Base-by-base conservation (phyloP, 2,329 filamentous ascomycete species). In the Ophiostoma populinum region DNA sequence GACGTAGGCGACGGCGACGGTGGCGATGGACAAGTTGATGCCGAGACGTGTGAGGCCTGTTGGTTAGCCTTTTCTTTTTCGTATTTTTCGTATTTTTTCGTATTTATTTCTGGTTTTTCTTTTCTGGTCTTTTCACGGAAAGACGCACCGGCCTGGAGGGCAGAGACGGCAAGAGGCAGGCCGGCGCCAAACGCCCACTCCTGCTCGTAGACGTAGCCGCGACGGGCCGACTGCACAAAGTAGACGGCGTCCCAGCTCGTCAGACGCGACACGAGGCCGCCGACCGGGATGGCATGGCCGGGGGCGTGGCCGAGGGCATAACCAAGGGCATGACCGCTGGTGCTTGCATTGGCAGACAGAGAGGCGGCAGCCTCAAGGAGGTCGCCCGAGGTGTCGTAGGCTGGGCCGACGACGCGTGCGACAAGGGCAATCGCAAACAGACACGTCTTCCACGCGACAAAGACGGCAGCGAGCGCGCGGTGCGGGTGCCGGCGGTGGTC, bases 201-300 rank as follows among this genome's bases (percentile, higher is more conserved):
- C 55, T 90, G 82, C 56, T 92, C 82, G 51, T 72, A 79, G 9
- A 75, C 37, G 45, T 82, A 75, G 22, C 77, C 79, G 9, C 67
- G 61, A 27, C 62, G 62, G 5, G 79, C 69, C 29, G 62, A 52
- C 43, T 72, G 65, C 39, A 75, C 58, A 48, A 76, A 87, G 53
- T 87, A 90, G 44, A 92, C 62, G 21, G 75, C 78, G 52, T 92
- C 82, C 82, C 82, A 92, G 51, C 80, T 66, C 6, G 74, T 73
- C 39, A 90, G 58, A 28, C 70, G 70, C 22, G 63, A 55, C 11
- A 61, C 54, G 2, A 77, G 46, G 40, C 33, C 33, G 12, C 36
- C 35, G 55, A 30, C 25, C 3, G 35, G 28, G 21, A 40, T 29
- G 22, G 31, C 34, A 32, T 35, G 32, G 24, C 32, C 28, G 45